Base-by-base conservation (phyloP, 768 basidiomycete species). In the Porpolomopsis calyptriformis region DNA sequence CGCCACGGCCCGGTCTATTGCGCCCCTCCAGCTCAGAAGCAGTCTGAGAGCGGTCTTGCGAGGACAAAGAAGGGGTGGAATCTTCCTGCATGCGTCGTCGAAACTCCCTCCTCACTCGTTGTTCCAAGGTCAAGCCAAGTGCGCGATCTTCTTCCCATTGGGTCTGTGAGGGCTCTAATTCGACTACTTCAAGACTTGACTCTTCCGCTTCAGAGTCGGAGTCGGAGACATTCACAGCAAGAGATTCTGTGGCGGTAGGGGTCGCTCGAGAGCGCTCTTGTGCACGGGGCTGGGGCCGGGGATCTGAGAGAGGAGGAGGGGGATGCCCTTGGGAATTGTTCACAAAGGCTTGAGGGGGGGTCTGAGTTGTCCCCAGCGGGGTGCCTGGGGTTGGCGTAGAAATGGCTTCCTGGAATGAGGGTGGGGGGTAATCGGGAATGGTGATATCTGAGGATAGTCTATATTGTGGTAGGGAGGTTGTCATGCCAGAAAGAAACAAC, bases 381-480 rank as follows among this genome's bases (percentile, higher is more conserved):
- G 68, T 57, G 46, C 69, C 71, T 19, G 66, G 64, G 46, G 56
- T 69, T 57, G 71, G 67, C 11, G 71, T 68, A 7, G 68, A 71
- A 29, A 73, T 76, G 4, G 80, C 80, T 60, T 87, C 85, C 49
- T 78, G 77, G 53, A 85, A 84, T 10, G 82, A 76, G 22, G 85
- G 85, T 10, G 85, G 85, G 5, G 80, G 82, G 55, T 82, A 82
- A 56, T 84, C 74, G 22, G 78, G 75, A 39, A 68, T 63, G 16
- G 7, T n/a, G 8, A 69, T 60, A 54, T 62, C 60, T 71, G 54
- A 56, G 48, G 33, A 39, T 52, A 53, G 24, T 38, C 47, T 40
- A 31, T 20, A 4, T 23, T 16, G 34, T 43, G 36, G 9, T 5
- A 45, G 29, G 7, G 7, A 14, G 7, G 7, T 31, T 14, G 14